Percentiles rank a stretch among this genome's conserved stretches.
Conservation (phyloP, 352 stramenopile species). For the Peronospora destructor region DNA sequence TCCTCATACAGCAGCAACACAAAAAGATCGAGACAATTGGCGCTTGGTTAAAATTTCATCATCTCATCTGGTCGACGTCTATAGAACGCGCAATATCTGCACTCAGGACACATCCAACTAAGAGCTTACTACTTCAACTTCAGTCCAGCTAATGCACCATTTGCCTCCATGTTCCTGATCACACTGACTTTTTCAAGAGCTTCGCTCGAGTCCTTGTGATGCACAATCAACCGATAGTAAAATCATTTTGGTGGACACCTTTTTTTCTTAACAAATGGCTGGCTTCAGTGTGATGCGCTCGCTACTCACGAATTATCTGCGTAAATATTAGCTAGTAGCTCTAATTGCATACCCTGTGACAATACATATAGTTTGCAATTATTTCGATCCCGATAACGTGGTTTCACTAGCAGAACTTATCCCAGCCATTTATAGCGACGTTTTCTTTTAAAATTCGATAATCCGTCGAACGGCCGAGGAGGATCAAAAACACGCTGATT, state of each 20-base stretch:
- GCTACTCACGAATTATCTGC: not conserved
- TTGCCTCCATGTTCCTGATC: too few relatives aligned
- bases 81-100: too few relatives aligned
- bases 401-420: too few relatives aligned
- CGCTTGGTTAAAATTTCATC: not conserved
- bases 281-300: not conserved
- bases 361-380: not conserved
- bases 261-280: not conserved
- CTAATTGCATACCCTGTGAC: not conserved
- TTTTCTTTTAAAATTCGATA: not conserved
- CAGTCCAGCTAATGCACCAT: not conserved
- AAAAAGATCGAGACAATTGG: constrained; percentile 3
- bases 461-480: not conserved
- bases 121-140: not conserved
- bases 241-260: too few relatives aligned
- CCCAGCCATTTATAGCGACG: not conserved
- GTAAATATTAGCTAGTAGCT: not conserved
- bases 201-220: too few relatives aligned
- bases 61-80: not conserved
- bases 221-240: too few relatives aligned
- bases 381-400: too few relatives aligned
- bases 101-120: too few relatives aligned
- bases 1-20: constrained; percentile 15
- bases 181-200: too few relatives aligned
- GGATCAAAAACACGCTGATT: constrained; percentile 27